Evolutionary conservation across 768 basidiomycete species (phyloP).

Genomic region (Auricularia sp.): DNA sequence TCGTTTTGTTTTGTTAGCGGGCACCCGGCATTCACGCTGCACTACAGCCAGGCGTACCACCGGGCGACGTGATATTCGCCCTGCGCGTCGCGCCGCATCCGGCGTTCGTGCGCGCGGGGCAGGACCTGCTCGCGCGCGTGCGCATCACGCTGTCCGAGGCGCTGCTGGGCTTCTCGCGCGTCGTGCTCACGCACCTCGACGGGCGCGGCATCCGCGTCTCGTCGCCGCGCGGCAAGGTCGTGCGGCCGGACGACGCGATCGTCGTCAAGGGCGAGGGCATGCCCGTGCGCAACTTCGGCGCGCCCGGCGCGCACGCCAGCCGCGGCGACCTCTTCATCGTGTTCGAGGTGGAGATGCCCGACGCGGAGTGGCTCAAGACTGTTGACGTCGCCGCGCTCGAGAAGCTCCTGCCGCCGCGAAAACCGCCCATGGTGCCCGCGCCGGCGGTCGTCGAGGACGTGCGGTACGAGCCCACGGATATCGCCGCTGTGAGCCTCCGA

Average conservation of each 20-base stretch:
- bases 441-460: constrained; percentile 64
- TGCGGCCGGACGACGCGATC: constrained; percentile 66
- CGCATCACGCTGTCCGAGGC: constrained; percentile 90
- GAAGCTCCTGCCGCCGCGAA: constrained; percentile 66
- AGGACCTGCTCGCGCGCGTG: constrained; percentile 69
- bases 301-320: constrained; percentile 30
- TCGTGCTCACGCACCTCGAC: constrained; percentile 85
- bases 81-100: constrained; percentile 59
- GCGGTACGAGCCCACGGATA: constrained; percentile 63
- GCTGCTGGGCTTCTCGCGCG: constrained; percentile 86
- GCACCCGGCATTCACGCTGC: background rate
- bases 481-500: constrained; percentile 80
- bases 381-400: constrained; percentile 57
- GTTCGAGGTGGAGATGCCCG: constrained; percentile 85
- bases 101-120: constrained; percentile 75
- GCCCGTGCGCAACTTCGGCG: constrained; percentile 52
- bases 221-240: constrained; percentile 64
- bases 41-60: constrained; percentile 65
- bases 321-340: constrained; percentile 79
- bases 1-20: background rate
- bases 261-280: constrained; percentile 80
- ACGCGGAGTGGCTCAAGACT: constrained; percentile 59
- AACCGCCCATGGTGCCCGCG: constrained; percentile 57
- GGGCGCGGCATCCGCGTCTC: constrained; percentile 79
- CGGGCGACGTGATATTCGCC: constrained; percentile 87